A percentile compares a stretch with the other conserved stretches of the same genome.
These are phyloP conservation scores for Pseudogymnoascus sp. DNA, from an alignment of 2,329 filamentous ascomycete species.

Conservation along the genomic window DNA sequence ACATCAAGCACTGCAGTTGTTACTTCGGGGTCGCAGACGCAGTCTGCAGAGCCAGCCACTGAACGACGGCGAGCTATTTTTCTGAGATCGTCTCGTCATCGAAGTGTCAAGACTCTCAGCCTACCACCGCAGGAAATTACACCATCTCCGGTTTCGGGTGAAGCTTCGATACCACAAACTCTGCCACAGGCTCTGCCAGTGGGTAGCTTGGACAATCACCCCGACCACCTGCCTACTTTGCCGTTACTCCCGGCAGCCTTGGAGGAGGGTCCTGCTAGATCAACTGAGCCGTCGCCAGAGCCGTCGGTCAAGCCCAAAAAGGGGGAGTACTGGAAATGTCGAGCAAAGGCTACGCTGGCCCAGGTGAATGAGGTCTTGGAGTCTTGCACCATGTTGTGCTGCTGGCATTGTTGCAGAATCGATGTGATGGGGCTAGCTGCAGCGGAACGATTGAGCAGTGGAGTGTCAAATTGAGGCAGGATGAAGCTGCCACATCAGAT, in stretches of 20 bases:
- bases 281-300: background rate
- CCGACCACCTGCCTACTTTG: background rate
- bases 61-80: background rate
- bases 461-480: background rate
- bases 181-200: background rate
- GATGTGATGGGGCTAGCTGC: background rate
- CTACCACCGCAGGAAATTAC: background rate
- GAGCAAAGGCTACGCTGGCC: background rate
- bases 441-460: background rate
- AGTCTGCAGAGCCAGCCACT: background rate
- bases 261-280: background rate
- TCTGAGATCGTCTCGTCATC: background rate
- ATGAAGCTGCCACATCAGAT: background rate
- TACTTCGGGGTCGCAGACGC: background rate
- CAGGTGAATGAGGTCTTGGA: background rate
- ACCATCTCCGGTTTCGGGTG: background rate
- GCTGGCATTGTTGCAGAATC: slow-evolving; percentile 2
- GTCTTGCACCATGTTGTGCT: background rate
- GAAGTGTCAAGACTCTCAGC: background rate
- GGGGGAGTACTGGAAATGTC: slow-evolving; percentile 6
- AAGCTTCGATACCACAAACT: background rate
- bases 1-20: background rate
- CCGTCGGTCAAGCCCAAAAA: background rate
- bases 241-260: background rate
- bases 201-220: background rate